phyloP scores from a whole-genome alignment of 2,329 filamentous ascomycete genomes.

The Pseudogymnoascus sp. region DNA sequence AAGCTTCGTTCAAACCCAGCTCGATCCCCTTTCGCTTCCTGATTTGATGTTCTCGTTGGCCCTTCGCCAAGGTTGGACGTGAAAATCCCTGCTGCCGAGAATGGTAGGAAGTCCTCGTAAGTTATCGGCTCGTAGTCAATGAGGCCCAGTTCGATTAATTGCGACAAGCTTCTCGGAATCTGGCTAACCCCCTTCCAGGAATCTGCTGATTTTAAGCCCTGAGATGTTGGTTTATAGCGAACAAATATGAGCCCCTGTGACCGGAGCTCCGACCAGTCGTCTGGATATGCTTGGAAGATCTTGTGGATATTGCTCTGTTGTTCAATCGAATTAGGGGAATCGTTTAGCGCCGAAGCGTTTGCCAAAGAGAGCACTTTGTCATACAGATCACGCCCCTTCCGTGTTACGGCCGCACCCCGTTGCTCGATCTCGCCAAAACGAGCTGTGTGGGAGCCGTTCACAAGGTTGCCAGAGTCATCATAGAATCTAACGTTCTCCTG shows the following conservation, averaged over 20 bases:
- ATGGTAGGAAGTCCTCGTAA: constrained; percentile 46
- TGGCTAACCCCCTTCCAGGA: background rate
- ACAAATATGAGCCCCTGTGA: constrained; percentile 33
- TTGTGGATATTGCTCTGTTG: constrained; percentile 9
- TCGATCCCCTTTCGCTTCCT: background rate
- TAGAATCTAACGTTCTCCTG: constrained; percentile 39
- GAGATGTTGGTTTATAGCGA: constrained; percentile 26
- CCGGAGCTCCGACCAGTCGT: constrained; percentile 33
- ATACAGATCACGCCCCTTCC: constrained; percentile 37
- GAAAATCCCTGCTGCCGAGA: constrained; percentile 42
- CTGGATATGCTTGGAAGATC: constrained; percentile 34
- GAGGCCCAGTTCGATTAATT: constrained; percentile 28
- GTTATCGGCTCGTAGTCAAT: constrained; percentile 37
- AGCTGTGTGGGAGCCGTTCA: constrained; percentile 37
- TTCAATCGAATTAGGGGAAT: too few relatives aligned
- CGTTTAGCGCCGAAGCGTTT: too few relatives aligned
- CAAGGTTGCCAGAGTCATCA: constrained; percentile 16
- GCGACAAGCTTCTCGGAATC: constrained; percentile 18
- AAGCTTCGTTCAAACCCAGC: background rate
- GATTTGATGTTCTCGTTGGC: background rate
- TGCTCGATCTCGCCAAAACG: constrained; percentile 47
- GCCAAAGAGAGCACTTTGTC: constrained; percentile 32
- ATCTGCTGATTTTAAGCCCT: constrained; percentile 4
- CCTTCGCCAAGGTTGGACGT: background rate
- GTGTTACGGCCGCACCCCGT: constrained; percentile 41